Conservation (phyloP, 768 basidiomycete species). For the Macrocybe gigantea region DNA sequence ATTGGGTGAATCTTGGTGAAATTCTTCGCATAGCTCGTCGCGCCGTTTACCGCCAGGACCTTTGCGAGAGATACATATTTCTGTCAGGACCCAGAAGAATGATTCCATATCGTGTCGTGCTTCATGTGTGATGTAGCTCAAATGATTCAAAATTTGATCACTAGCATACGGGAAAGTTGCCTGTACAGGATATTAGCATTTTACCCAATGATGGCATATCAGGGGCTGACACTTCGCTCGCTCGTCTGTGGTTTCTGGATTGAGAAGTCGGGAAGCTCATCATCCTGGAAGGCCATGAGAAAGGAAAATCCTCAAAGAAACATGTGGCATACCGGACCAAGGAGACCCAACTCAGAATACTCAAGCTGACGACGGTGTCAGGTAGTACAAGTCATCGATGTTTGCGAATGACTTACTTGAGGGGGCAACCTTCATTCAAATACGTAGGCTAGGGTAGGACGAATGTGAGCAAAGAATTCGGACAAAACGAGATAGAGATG, state of each 20-base stretch:
- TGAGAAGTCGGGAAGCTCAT: not conserved
- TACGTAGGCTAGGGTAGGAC: not conserved
- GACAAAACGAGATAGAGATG: too few relatives aligned
- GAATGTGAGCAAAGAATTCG: not conserved
- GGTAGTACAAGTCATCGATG: not conserved
- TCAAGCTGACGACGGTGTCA: not conserved
- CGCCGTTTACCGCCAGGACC: too few relatives aligned
- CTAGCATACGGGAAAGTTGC: not conserved
- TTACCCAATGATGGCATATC: not conserved
- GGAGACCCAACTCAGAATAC: not conserved
- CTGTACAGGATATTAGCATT: not conserved
- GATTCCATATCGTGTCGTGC: not conserved
- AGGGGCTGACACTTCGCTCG: not conserved
- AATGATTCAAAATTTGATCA: not conserved
- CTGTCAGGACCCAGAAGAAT: constrained; percentile 1
- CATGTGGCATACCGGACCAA: not conserved
- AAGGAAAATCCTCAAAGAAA: too few relatives aligned
- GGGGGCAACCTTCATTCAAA: not conserved
- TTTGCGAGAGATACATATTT: not conserved
- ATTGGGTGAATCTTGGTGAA: too few relatives aligned
- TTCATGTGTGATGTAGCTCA: too few relatives aligned
- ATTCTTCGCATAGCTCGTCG: too few relatives aligned
- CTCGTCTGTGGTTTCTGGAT: not conserved
- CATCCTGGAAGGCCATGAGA: too few relatives aligned
- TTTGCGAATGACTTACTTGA: too few relatives aligned